Conservation (phyloP, 176 grass and related monocot genomes). For the Bonia amplexicaulis region DNA sequence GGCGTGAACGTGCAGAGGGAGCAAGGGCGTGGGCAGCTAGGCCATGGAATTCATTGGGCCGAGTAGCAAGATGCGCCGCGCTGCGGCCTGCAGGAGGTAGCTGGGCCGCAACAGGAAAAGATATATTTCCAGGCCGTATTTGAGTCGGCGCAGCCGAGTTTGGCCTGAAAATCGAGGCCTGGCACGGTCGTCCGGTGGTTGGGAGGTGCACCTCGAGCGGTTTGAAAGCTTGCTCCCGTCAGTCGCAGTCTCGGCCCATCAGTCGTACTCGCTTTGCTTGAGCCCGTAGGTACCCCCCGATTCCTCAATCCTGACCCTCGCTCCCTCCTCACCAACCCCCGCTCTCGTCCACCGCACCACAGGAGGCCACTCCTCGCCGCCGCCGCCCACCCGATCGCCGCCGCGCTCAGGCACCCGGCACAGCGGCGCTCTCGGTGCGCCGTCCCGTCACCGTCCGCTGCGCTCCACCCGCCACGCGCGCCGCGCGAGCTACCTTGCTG, state of each 20-base stretch:
- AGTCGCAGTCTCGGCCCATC: neutral
- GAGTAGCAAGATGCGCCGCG: neutral
- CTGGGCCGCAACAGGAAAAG: neutral
- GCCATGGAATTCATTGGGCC: neutral
- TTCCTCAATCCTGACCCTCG: neutral
- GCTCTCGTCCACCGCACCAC: neutral
- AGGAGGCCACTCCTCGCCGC: conserved; percentile 1
- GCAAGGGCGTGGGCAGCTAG: neutral
- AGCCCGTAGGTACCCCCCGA: neutral
- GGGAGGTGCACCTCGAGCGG: neutral
- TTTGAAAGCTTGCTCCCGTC: neutral
- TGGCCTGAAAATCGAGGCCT: neutral
- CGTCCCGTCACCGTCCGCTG: neutral
- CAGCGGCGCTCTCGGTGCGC: neutral
- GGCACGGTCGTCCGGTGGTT: neutral
- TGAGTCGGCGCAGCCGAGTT: rapidly evolving
- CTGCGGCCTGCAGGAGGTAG: neutral
- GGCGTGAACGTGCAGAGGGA: no score
- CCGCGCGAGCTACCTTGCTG: conserved; percentile 1
- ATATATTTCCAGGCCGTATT: neutral
- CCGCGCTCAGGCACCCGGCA: neutral
- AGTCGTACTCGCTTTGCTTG: neutral
- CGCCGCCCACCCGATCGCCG: neutral
- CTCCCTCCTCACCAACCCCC: conserved; percentile 16
- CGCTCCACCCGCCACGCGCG: neutral